Evolutionary conservation across 495 filamentous ascomycete species (phyloP), one percentile per base, ranked within the genome.

Genomic region (Pseudevernia furfuracea): DNA sequence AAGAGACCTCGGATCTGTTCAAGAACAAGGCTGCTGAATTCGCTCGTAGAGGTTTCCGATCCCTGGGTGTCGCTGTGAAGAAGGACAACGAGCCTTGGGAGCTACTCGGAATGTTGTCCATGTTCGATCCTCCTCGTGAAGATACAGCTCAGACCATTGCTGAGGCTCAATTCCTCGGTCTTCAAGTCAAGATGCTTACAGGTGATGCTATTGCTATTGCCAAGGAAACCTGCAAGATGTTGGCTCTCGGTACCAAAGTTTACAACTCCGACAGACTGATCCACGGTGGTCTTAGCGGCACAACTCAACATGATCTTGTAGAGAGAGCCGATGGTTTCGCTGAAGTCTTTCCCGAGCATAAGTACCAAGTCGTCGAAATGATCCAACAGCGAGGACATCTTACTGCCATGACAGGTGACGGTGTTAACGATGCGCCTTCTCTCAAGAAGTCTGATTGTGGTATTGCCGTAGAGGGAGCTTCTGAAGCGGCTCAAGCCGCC

Each of bases 401-500:
- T 48, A 92, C 95, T 76, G 92, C 92, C 70, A 97, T 97, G 92
- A 97, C 92, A 77, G 92, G 92, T 79, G 92, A 97, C 72, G 92
- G 92, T 83, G 92, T 97, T 74, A 97, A 97, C 77, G 92, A 97
- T 77, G 92, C 92, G 58, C 92, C 92, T 39, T 96, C 92, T 44
- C 80, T 97, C 61, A 97, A 97, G 81, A 96, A 95, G 80, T 92
- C 92, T 25, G 92, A 97, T 79, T 82, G 79, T 60, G 87, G 87
- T 87, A 89, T 89, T 70, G 87, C 87, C 59, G 87, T 89, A 75
- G 87, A 89, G 76, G 87, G 87, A 80, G 84, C 87, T 69, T 87
- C 86, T 44, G 85, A 89, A 78, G 87, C 87, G 72, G 87, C 87
- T 71, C 87, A 89, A 78, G 87, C 87, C 67, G 87, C 87, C 67